Conservation (phyloP, 768 basidiomycete species). For the Mycena leptocephala region DNA sequence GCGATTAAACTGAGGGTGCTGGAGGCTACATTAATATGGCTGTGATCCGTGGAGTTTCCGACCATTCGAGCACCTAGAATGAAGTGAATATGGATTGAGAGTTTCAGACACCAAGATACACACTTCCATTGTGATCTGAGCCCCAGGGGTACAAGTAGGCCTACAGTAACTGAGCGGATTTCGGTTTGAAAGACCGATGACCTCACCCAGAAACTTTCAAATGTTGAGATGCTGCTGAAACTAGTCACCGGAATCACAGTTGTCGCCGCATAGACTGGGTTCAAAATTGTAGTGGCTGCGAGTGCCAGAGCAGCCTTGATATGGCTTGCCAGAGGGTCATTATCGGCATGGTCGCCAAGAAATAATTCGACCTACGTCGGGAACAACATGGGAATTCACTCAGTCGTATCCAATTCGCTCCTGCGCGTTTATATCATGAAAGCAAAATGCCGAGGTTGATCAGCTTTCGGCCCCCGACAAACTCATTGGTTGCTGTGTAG, state of each 20-base stretch:
- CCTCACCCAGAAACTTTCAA: constrained; percentile 56
- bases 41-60: constrained; percentile 58
- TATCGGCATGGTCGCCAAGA: no score
- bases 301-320: constrained; percentile 27
- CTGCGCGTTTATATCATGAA: not conserved
- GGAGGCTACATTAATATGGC: constrained; percentile 54
- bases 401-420: not conserved
- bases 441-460: constrained; percentile 19
- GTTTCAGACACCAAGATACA: constrained; percentile 24
- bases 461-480: not conserved
- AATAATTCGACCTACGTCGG: constrained; percentile 10
- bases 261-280: constrained; percentile 46
- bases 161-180: not conserved
- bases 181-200: not conserved
- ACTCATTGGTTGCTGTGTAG: constrained; percentile 1
- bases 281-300: constrained; percentile 23
- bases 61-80: constrained; percentile 59
- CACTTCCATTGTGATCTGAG: constrained; percentile 63
- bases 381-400: not conserved
- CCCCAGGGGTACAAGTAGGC: constrained; percentile 65
- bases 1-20: constrained; percentile 59
- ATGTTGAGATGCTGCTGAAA: constrained; percentile 55
- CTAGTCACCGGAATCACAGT: constrained; percentile 60
- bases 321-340: constrained; percentile 10
- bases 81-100: not conserved